Percentiles rank a stretch among this genome's conserved stretches.
Conservation (phyloP, 306 rosid species). For the Mucuna pruriens region DNA sequence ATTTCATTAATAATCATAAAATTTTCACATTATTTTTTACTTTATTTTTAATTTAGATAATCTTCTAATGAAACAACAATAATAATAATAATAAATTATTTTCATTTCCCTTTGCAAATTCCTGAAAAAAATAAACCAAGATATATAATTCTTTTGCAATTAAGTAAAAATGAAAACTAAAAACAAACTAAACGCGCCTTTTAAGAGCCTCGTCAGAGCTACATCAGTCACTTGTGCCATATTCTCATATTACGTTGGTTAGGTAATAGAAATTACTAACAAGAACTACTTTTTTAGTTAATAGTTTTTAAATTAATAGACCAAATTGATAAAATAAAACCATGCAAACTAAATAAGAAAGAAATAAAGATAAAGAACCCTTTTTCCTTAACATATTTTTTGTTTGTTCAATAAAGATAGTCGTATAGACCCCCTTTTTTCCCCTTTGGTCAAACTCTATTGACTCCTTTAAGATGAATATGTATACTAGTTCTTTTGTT, state of each 20-base stretch:
- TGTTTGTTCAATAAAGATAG: slow-evolving; percentile 19
- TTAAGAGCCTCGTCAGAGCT: no score
- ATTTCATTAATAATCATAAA: not conserved
- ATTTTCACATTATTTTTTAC: not conserved
- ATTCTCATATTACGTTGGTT: no score
- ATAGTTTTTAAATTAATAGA: not conserved
- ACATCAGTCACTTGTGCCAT: no score
- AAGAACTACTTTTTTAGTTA: no score
- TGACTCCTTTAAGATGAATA: not conserved
- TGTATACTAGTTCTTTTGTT: not conserved
- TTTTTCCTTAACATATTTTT: not conserved
- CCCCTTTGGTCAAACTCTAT: not conserved
- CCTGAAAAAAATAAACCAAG: not conserved
- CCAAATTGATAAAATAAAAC: not conserved
- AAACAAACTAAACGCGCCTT: no score
- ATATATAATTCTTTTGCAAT: no score
- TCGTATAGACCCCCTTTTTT: not conserved
- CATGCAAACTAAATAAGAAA: not conserved
- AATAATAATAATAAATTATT: no score
- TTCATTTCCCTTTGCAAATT: not conserved
- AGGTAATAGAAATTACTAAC: no score
- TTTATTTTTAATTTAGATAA: no score
- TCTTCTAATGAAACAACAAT: not conserved
- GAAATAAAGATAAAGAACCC: not conserved
- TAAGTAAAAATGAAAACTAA: not conserved